Evolutionary conservation across 2,329 filamentous ascomycete genomes (phyloP).

Genomic region (Hypoxylon sp.): DNA sequence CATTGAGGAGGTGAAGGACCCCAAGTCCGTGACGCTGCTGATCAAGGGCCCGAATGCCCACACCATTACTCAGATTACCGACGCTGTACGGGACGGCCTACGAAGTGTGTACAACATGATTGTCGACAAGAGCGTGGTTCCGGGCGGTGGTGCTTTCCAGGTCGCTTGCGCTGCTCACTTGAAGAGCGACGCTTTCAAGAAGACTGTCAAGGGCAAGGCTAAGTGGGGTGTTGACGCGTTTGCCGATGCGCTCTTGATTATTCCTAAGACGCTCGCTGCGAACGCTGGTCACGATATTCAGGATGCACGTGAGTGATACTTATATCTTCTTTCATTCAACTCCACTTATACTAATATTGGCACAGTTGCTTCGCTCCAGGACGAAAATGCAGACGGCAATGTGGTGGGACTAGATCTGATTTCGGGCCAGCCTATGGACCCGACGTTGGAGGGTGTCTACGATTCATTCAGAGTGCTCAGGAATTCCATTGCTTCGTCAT

Average conservation of each 20-base stretch:
- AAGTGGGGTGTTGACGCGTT: constrained; percentile 97
- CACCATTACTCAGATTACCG: constrained; percentile 96
- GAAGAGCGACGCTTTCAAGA: constrained; percentile 86
- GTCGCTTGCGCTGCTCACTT: constrained; percentile 91
- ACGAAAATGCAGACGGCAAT: constrained; percentile 87
- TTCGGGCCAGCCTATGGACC: constrained; percentile 94
- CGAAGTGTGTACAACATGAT: constrained; percentile 99
- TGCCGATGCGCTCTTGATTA: constrained; percentile 92
- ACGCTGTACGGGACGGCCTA: constrained; percentile 94
- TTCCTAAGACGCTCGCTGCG: constrained; percentile 96
- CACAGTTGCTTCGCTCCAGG: constrained; percentile 86
- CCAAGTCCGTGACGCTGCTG: constrained; percentile 95
- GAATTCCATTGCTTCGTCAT: constrained; percentile 93
- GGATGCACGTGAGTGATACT: constrained; percentile 85
- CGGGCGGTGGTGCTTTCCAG: constrained; percentile 95
- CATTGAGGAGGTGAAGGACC: constrained; percentile 97
- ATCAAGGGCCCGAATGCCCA: constrained; percentile 99
- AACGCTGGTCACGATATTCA: constrained; percentile 98
- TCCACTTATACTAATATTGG: constrained; percentile 25
- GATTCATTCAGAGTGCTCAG: constrained; percentile 96
- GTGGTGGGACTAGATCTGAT: constrained; percentile 87
- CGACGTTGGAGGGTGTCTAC: constrained; percentile 90
- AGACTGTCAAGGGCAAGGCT: constrained; percentile 96
- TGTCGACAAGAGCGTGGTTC: constrained; percentile 95
- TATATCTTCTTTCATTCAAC: neutral